These are phyloP conservation scores for Globisporangium rhizosaccharum DNA, from an alignment of 352 stramenopile species.

Conservation along the genomic window DNA sequence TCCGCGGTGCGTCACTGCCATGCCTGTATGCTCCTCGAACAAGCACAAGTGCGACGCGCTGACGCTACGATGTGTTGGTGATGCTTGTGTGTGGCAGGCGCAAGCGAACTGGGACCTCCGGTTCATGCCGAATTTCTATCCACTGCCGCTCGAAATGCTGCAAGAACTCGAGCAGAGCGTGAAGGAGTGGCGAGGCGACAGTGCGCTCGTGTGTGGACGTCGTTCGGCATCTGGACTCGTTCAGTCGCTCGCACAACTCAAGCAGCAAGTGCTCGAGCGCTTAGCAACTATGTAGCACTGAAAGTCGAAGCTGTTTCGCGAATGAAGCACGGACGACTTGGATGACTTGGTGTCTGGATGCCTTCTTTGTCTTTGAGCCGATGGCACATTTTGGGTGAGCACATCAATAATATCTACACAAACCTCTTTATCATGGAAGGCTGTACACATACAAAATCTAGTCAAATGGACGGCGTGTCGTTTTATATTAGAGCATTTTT, in stretches of 20 bases:
- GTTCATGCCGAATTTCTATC: constrained; percentile 58
- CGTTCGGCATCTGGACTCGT: not conserved
- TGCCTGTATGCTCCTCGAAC: not conserved
- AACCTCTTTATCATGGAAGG: too few relatives aligned
- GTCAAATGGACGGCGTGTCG: too few relatives aligned
- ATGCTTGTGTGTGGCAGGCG: constrained; percentile 15
- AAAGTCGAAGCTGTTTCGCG: too few relatives aligned
- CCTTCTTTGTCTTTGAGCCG: too few relatives aligned
- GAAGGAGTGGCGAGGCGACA: constrained; percentile 21
- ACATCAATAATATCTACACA: too few relatives aligned
- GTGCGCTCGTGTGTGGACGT: constrained; percentile 15
- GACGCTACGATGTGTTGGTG: constrained; percentile 2
- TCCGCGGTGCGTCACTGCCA: constrained; percentile 17
- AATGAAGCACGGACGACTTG: too few relatives aligned
- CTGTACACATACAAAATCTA: too few relatives aligned
- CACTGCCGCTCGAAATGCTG: constrained; percentile 55
- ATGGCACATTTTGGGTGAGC: too few relatives aligned
- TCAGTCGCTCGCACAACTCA: constrained; percentile 22
- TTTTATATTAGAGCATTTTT: too few relatives aligned
- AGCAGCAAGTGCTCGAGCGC: constrained; percentile 17
- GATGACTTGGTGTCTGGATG: too few relatives aligned
- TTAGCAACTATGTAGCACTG: not conserved
- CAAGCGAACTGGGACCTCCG: constrained; percentile 26
- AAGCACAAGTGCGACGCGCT: not conserved
- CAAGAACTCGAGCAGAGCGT: constrained; percentile 40